Evolutionary conservation across 805 yeast genomes (phyloP).

Genomic region (Kurtzmaniella cleridarum): DNA sequence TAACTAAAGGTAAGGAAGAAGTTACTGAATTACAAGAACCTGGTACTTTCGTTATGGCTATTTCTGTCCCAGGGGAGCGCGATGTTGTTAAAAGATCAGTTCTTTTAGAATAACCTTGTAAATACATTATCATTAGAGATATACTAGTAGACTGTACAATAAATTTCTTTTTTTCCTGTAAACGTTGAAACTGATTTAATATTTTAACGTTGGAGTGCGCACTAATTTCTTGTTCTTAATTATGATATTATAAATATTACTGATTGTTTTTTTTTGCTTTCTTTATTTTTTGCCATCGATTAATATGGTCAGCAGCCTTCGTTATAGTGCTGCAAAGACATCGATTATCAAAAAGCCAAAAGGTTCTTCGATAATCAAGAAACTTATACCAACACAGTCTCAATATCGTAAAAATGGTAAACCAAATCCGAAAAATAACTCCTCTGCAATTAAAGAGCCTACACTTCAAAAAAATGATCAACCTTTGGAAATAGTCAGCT

Average conservation of each 20-base stretch:
- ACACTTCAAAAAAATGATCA: slow-evolving; percentile 6
- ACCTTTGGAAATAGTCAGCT: slow-evolving; percentile 20
- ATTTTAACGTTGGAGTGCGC: too few relatives aligned
- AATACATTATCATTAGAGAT: too few relatives aligned
- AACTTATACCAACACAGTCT: slow-evolving; percentile 20
- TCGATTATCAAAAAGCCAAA: slow-evolving; percentile 23
- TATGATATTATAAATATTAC: too few relatives aligned
- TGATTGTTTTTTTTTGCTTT: too few relatives aligned
- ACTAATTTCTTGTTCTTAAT: too few relatives aligned
- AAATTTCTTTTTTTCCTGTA: neutral
- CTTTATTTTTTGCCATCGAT: neutral
- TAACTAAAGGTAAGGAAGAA: slow-evolving; percentile 4
- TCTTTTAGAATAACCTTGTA: neutral
- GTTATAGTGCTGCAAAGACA: slow-evolving; percentile 37
- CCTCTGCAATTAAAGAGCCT: neutral
- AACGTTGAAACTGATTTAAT: neutral
- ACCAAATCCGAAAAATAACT: slow-evolving; percentile 5
- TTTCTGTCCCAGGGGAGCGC: slow-evolving; percentile 23
- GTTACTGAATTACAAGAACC: slow-evolving; percentile 15
- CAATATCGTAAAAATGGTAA: slow-evolving; percentile 14
- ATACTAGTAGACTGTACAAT: too few relatives aligned
- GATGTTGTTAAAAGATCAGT: slow-evolving; percentile 9
- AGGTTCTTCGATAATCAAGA: slow-evolving; percentile 22
- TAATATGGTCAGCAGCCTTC: slow-evolving; percentile 17
- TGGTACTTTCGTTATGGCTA: slow-evolving; percentile 24